A percentile compares a stretch with the other conserved stretches of the same genome.
phyloP scores from a whole-genome alignment of 805 yeast genomes.

The Hanseniaspora taiwanica region DNA sequence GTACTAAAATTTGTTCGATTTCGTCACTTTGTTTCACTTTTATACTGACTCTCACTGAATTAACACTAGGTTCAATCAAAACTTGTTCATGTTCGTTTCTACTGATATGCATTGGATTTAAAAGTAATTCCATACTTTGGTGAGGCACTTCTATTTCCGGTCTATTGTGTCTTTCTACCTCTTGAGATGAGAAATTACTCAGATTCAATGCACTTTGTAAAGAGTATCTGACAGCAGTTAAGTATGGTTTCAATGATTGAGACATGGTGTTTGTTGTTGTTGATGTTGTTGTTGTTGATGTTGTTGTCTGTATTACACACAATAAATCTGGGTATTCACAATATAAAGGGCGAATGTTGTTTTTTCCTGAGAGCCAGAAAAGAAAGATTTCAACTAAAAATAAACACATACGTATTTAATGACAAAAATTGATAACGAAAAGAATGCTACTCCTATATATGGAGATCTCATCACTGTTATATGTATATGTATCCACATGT shows the following conservation, averaged over 20 bases:
- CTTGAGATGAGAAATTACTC: constrained; percentile 88
- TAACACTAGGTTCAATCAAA: constrained; percentile 85
- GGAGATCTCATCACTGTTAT: too few species aligned
- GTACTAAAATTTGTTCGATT: constrained; percentile 87
- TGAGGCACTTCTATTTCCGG: constrained; percentile 84
- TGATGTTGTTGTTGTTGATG: neutral
- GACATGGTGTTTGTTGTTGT: constrained; percentile 38
- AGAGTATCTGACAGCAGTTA: constrained; percentile 86
- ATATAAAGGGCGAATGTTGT: too few species aligned
- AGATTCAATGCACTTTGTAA: constrained; percentile 86
- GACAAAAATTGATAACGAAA: too few species aligned
- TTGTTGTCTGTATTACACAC: neutral
- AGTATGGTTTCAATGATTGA: constrained; percentile 90
- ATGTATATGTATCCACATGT: too few species aligned
- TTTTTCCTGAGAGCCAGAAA: too few species aligned
- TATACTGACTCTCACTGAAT: constrained; percentile 81
- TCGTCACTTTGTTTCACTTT: constrained; percentile 96
- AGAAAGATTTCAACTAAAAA: too few species aligned
- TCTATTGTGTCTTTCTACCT: constrained; percentile 91
- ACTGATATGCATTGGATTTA: constrained; percentile 81
- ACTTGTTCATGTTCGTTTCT: constrained; percentile 91
- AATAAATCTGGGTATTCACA: too few species aligned
- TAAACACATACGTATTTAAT: too few species aligned
- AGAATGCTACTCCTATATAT: too few species aligned
- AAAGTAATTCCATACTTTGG: constrained; percentile 68